These are phyloP conservation scores for Yamadazyma nakazawae DNA, from an alignment of 805 yeast genomes.

Conservation along the genomic window DNA sequence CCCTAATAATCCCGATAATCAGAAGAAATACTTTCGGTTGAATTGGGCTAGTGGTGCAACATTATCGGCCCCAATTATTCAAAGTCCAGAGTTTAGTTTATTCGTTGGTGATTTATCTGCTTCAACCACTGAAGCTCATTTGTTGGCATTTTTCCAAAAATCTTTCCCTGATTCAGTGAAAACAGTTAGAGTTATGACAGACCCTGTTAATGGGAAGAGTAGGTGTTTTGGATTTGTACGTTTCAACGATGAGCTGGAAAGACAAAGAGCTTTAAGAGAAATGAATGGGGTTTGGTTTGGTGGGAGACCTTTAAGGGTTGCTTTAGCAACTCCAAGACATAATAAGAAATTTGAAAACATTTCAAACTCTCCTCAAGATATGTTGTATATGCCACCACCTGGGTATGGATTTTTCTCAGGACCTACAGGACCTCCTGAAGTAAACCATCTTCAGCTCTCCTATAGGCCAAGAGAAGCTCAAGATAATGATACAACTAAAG, in stretches of 20 bases:
- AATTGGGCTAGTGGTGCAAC: constrained; percentile 89
- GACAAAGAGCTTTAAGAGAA: constrained; percentile 63
- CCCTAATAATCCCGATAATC: constrained; percentile 43
- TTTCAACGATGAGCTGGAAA: constrained; percentile 65
- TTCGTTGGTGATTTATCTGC: constrained; percentile 85
- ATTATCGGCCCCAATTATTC: constrained; percentile 63
- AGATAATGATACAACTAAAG: neutral
- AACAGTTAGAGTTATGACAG: constrained; percentile 83
- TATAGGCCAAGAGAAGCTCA: neutral
- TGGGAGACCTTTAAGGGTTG: constrained; percentile 73
- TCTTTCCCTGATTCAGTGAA: constrained; percentile 61
- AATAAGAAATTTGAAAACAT: constrained; percentile 7
- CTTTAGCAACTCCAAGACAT: constrained; percentile 73
- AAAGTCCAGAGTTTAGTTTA: constrained; percentile 70
- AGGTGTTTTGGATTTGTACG: constrained; percentile 81
- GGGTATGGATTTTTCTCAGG: constrained; percentile 12
- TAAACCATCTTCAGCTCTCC: neutral
- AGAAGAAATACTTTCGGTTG: constrained; percentile 62
- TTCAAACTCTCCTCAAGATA: constrained; percentile 9
- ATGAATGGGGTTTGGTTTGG: constrained; percentile 83
- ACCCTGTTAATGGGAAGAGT: constrained; percentile 73
- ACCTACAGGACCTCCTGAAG: neutral
- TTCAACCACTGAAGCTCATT: constrained; percentile 74
- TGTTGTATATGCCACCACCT: constrained; percentile 18
- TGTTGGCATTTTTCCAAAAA: constrained; percentile 67